Evolutionary conservation across 73 alveolate species (phyloP).

Genomic region (Paramecium octaurelia): DNA sequence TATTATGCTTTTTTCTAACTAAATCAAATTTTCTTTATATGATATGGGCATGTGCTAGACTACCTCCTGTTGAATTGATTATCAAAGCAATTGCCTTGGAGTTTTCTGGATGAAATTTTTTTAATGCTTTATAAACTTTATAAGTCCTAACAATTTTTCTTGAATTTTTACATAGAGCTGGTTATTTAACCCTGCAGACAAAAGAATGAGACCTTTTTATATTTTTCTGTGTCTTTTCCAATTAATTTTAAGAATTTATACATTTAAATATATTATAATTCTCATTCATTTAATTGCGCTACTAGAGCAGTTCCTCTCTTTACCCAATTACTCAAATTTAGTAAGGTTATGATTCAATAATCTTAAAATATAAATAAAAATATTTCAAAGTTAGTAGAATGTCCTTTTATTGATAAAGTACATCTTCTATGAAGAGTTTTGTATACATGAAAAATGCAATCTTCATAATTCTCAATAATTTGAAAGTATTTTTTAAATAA

Average conservation of each 20-base stretch:
- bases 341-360: conserved; percentile 73
- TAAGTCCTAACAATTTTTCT: neutral
- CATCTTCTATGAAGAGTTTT: conserved; percentile 91
- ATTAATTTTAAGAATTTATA: neutral
- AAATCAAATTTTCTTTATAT: neutral
- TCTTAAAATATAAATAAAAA: conserved; percentile 32
- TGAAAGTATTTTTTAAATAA: neutral
- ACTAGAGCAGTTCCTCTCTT: conserved; percentile 95
- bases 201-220: neutral
- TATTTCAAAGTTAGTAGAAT: conserved; percentile 85
- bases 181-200: neutral
- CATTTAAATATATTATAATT: conserved; percentile 1
- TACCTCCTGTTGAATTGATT: conserved; percentile 63
- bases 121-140: neutral
- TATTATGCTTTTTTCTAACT: neutral
- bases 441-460: conserved; percentile 88
- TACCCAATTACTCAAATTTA: conserved; percentile 85
- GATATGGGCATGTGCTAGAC: conserved; percentile 53
- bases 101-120: neutral
- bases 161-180: neutral
- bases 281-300: conserved; percentile 87
- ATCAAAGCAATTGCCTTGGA: conserved; percentile 54
- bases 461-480: neutral
- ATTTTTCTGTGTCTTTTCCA: conserved; percentile 8
- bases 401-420: conserved; percentile 92